Conservation (phyloP, 2,329 filamentous ascomycete species). For the Thielaviopsis euricoi region DNA sequence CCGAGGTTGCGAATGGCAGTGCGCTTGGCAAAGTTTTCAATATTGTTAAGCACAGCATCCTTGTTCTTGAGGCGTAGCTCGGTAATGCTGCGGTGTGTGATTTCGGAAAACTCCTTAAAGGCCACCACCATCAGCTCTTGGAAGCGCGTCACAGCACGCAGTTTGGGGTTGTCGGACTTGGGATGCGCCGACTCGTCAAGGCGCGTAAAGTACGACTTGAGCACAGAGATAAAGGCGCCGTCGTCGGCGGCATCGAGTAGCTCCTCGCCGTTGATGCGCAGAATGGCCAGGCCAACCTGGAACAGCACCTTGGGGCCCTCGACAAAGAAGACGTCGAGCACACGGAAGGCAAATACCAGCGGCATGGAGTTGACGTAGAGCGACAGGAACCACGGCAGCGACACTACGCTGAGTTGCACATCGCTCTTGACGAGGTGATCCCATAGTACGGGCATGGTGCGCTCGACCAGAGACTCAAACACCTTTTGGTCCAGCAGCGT, state of each 20-base stretch:
- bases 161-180: slow-evolving; percentile 84
- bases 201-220: slow-evolving; percentile 87
- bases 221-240: slow-evolving; percentile 86
- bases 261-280: slow-evolving; percentile 93
- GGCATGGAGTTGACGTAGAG: slow-evolving; percentile 99
- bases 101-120: slow-evolving; percentile 93
- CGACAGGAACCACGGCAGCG: slow-evolving; percentile 92
- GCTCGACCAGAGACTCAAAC: slow-evolving; percentile 95
- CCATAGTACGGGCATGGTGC: slow-evolving; percentile 97
- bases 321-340: slow-evolving; percentile 94
- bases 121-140: slow-evolving; percentile 98
- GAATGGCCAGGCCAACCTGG: slow-evolving; percentile 89
- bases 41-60: slow-evolving; percentile 82
- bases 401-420: slow-evolving; percentile 92
- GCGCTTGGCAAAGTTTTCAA: slow-evolving; percentile 92
- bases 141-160: slow-evolving; percentile 85
- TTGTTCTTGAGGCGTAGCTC: slow-evolving; percentile 87
- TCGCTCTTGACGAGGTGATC: slow-evolving; percentile 95
- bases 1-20: slow-evolving; percentile 93
- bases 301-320: slow-evolving; percentile 96
- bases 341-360: slow-evolving; percentile 88
- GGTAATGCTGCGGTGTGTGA: slow-evolving; percentile 82
- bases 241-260: slow-evolving; percentile 85
- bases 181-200: slow-evolving; percentile 93
- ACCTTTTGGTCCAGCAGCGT: slow-evolving; percentile 93